Percentiles rank a stretch among this genome's conserved stretches.
phyloP scores from a whole-genome alignment of 2,329 filamentous ascomycete genomes.

The Monosporascus cannonballus region DNA sequence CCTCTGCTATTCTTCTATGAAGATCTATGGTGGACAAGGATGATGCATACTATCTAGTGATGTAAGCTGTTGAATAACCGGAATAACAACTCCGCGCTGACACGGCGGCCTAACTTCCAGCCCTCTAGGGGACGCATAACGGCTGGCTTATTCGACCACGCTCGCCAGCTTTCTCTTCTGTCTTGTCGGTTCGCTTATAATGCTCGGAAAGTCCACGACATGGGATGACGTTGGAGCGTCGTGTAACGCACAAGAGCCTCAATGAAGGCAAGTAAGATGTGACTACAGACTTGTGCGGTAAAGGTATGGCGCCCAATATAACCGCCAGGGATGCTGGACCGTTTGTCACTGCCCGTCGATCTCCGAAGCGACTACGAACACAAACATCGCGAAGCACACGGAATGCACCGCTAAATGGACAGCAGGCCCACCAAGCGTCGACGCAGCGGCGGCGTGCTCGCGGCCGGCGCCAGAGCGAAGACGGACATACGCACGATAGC shows the following conservation, averaged over 20 bases:
- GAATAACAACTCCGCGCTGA: too few relatives aligned
- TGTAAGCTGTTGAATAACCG: too few relatives aligned
- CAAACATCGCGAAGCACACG: constrained; percentile 30
- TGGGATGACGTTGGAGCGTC: too few relatives aligned
- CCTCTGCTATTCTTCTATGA: too few relatives aligned
- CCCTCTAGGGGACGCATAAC: too few relatives aligned
- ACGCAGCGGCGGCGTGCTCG: constrained; percentile 7
- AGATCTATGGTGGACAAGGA: too few relatives aligned
- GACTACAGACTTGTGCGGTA: background rate
- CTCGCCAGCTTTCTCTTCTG: too few relatives aligned
- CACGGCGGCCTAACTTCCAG: too few relatives aligned
- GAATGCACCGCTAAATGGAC: constrained; percentile 40
- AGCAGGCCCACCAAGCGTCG: constrained; percentile 37
- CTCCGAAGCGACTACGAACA: constrained; percentile 6
- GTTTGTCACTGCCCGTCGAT: background rate
- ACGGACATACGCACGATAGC: constrained; percentile 34
- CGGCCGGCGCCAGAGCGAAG: constrained; percentile 19
- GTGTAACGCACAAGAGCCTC: background rate
- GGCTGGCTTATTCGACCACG: too few relatives aligned
- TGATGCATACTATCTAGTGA: too few relatives aligned
- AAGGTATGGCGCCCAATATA: background rate
- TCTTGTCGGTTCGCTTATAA: too few relatives aligned
- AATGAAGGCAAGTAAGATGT: background rate
- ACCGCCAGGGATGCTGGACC: background rate
- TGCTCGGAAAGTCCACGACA: too few relatives aligned